Conservation (phyloP, 2,329 filamentous ascomycete species). For the Diaporthe amygdali region DNA sequence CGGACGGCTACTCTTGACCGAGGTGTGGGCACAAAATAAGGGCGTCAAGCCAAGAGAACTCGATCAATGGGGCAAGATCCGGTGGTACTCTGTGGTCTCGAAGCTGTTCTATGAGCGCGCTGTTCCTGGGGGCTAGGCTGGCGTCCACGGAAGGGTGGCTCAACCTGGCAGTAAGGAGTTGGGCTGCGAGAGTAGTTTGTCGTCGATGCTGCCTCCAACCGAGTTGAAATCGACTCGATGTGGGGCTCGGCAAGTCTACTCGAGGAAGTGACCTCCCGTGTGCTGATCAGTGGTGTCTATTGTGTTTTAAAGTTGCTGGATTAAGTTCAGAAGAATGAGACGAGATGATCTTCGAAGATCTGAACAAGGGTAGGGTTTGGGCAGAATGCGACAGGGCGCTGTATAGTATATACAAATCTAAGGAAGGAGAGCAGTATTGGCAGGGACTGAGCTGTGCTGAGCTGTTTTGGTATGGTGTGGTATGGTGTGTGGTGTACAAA, state of each 20-base stretch:
- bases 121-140: not conserved
- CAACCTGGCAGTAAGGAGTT: not conserved
- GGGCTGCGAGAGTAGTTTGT: not conserved
- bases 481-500: not conserved
- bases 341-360: conserved; percentile 9
- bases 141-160: not conserved
- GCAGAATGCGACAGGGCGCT: not conserved
- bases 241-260: not conserved
- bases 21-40: not conserved
- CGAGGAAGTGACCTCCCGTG: not conserved
- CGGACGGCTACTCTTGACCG: conserved; percentile 8
- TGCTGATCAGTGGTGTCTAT: conserved; percentile 5
- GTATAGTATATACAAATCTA: not conserved
- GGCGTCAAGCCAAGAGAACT: not conserved
- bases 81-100: not conserved
- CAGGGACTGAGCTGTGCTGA: not conserved
- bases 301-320: conserved; percentile 10
- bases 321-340: conserved; percentile 9
- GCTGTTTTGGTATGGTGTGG: not conserved
- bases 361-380: conserved; percentile 1
- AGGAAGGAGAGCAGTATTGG: not conserved
- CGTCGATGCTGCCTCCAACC: not conserved
- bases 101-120: not conserved
- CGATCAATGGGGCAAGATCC: not conserved
- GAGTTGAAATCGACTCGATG: not conserved